Base-by-base conservation (phyloP, 352 stramenopile species). In the Pythium oligandrum region DNA sequence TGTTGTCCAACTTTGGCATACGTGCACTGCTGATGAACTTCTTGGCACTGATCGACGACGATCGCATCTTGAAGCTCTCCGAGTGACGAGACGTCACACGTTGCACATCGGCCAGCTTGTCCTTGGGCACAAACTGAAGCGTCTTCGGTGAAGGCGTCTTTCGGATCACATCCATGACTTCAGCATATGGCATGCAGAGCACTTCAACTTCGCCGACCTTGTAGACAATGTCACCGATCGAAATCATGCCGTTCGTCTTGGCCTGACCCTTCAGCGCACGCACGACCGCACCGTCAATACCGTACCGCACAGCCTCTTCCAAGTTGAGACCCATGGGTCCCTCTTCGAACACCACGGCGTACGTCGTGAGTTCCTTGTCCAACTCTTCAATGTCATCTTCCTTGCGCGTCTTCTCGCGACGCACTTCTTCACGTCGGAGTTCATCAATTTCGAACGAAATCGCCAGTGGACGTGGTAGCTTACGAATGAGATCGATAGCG, bases 381-480 rank as follows among this genome's bases (percentile, higher is more conserved):
- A 90, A 54, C 43, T 88, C 78, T 37, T 90, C 78, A 10, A 87
- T 55, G 45, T 87, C 77, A 40, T 88, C 70, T 38, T 83, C 73
- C 33, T 79, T 73, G 44, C 69, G 78, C 6, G 53, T 72, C 64
- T 91, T 91, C 48, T 83, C 76, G 0, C 57, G 58, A 40, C 77
- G 64, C 30, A 84, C 75, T 59, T 82, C 56, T 12, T 86, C 70
- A 31, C 83, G 75, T 40, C 83, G 67, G 2, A 48, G 64, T 52
- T 85, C 68, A 35, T 90, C 83, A 43, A 93, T 83, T 51, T 93
- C 83, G 57, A 93, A 91, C 30, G 83, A 77, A 64, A 93, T 91
- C 11, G 83, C 76, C 31, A 93, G 59, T 17, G 83, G 83, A 3
- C 83, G 68, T 11, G 83, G 83, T 59, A 93, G 68, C 51, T 92